Evolutionary conservation across 2,329 filamentous ascomycete genomes (phyloP).

Genomic region (Beauveria asiatica): DNA sequence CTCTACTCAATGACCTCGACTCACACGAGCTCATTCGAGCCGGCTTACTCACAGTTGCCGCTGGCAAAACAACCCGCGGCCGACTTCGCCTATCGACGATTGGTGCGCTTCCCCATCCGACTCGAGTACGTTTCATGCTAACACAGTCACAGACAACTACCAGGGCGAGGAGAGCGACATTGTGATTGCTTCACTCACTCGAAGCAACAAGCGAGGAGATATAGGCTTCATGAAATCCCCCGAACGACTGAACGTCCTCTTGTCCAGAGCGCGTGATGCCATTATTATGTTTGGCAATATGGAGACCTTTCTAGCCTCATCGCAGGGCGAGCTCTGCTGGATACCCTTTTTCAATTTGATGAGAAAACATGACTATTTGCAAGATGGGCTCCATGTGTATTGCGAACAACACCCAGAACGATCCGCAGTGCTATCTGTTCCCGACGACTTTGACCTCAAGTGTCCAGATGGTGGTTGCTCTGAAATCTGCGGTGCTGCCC

Average conservation of each 20-base stretch:
- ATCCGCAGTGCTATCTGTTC: conserved; percentile 34
- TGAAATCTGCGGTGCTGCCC: conserved; percentile 41
- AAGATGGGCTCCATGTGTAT: conserved; percentile 50
- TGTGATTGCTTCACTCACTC: conserved; percentile 57
- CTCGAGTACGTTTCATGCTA: background rate
- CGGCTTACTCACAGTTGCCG: conserved; percentile 49
- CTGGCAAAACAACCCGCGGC: conserved; percentile 38
- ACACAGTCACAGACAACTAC: conserved; percentile 53
- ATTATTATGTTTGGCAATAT: conserved; percentile 65
- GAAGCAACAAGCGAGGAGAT: conserved; percentile 54
- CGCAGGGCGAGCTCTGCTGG: conserved; percentile 39
- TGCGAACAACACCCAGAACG: conserved; percentile 52
- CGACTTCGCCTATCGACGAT: conserved; percentile 59
- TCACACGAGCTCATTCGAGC: conserved; percentile 49
- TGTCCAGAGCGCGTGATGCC: conserved; percentile 56
- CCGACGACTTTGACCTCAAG: conserved; percentile 49
- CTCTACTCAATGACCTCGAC: conserved; percentile 61
- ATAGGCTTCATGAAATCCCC: conserved; percentile 49
- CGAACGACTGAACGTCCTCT: conserved; percentile 60
- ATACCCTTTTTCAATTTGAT: conserved; percentile 46
- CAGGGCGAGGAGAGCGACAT: conserved; percentile 72
- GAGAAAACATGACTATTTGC: conserved; percentile 40
- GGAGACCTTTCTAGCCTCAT: conserved; percentile 54
- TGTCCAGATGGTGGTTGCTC: conserved; percentile 65
- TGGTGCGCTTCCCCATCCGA: conserved; percentile 35